Evolutionary conservation across 768 basidiomycete genomes (phyloP), one percentile per base, ranked within the genome.

Genomic region (Leccinum aurantiacum): DNA sequence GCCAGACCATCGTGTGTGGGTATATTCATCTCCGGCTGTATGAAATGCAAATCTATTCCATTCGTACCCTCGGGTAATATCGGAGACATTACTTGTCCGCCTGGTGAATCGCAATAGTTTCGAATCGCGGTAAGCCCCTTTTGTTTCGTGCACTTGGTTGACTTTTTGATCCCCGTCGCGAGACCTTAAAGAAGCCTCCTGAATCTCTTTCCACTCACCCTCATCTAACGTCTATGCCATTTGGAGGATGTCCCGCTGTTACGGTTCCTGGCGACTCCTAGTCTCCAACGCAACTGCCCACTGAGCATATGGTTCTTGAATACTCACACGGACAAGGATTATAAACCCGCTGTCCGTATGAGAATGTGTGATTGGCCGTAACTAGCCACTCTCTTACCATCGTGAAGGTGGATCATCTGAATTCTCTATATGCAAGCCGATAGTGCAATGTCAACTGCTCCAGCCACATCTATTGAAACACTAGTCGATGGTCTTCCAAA

Each of bases 401-500:
- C 17, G 9, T 10, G 11, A 19, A 58, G 27, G 41, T 49, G 27
- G 53, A 46, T 44, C 33, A 25, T 54, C 35, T 38, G 49, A 33
- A 10, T 29, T 46, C 49, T 27, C 22, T 17, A 2, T 33, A 51
- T 44, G 46, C 46, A 29, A 54, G 4, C 13, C 48, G 27, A 25
- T 22, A 46, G 15, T n/a, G 53, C 33, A 37, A 70, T 72, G 68
- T 50, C 38, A 56, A 48, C 54, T 44, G 11, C 48, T 2, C 15
- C 47, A 19, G 7, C 29, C 22, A 49, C 57, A 10, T 53, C 56
- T 2, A 7, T 19, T 19, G 52, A 59, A 35, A 61, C 55, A 4
- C 19, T 50, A 33, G 27, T 49, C 41, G 56, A 65, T 46, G 46
- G 46, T 33, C 44, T 25, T 1, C 49, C 59, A 27, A 60, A 58